Base-by-base conservation (phyloP, 2,329 filamentous ascomycete species). In the Fusarium stilboides region DNA sequence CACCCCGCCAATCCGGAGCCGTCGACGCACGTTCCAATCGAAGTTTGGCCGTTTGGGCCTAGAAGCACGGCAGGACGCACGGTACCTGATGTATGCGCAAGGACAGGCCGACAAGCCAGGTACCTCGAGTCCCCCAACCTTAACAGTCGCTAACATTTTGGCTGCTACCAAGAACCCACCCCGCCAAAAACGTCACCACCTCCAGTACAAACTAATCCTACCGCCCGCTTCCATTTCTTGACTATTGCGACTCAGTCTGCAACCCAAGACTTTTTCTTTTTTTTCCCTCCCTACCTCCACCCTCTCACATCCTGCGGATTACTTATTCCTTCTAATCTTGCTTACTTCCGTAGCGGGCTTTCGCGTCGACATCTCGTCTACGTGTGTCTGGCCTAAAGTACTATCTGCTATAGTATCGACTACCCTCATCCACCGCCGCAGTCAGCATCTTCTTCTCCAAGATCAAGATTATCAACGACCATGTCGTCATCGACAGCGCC, bases 401-500 rank as follows among this genome's bases (percentile, higher is more conserved):
- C 37, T 40, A 59, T 55, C 45, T 33, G 40, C 33, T 45, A 56
- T 26, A 62, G 13, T 26, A 49, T 43, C 39, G 14, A 26, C 33
- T 44, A 15, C 33, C 40, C 40, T 53, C 49, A 26, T 39, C 22
- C 51, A 56, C 49, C 39, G 40, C 57, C 39, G 34, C 31, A 36
- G 36, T 47, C 62, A 56, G 50, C 53, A 36, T 69, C 43, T 50
- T 62, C 45, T 53, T 53, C 45, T 51, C 46, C 52, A 28, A 39
- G 34, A 15, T 39, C 40, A 66, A 53, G 55, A 40, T 62, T 65
- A 57, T 68, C 57, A 63, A 58, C 74, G 67, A 76, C 65, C 66
- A 80, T 81, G 80, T 77, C 81, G 77, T 78, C 80, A 72, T 78
- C 80, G 70, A 68, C 76, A 70, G 72, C 75, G 64, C 78, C 73